A percentile compares a stretch with the other conserved stretches of the same genome.
These are phyloP conservation scores for Pseudopithomyces chartarum DNA, from an alignment of 2,329 filamentous ascomycete genomes.

Conservation along the genomic window DNA sequence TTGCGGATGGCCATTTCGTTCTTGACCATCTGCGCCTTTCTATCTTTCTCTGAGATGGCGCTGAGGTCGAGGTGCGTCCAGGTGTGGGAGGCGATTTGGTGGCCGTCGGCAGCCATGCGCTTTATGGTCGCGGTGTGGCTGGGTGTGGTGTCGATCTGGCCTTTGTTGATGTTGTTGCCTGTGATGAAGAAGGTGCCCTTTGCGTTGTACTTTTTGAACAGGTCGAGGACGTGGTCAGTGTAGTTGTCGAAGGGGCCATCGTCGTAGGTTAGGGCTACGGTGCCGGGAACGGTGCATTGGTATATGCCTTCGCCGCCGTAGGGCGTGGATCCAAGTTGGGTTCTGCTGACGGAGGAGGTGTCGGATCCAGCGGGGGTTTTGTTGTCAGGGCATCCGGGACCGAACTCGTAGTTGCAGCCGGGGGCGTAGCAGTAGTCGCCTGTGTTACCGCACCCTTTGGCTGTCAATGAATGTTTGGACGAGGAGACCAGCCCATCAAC, in stretches of 20 bases:
- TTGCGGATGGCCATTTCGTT: conserved; percentile 62
- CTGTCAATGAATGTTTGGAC: conserved; percentile 15
- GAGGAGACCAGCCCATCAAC: no score
- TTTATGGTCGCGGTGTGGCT: conserved; percentile 58
- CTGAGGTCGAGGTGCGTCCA: conserved; percentile 59
- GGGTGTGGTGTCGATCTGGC: conserved; percentile 58
- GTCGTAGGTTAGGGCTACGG: conserved; percentile 70
- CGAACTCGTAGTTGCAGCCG: conserved; percentile 65
- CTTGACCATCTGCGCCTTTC: conserved; percentile 57
- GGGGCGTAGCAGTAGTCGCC: conserved; percentile 64
- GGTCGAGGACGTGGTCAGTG: conserved; percentile 65
- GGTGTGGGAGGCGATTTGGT: conserved; percentile 66
- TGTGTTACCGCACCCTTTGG: conserved; percentile 57
- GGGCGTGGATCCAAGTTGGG: conserved; percentile 53
- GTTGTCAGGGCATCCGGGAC: conserved; percentile 67
- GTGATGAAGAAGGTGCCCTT: conserved; percentile 73
- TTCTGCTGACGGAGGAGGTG: conserved; percentile 59
- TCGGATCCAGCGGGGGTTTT: conserved; percentile 58
- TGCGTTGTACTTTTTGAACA: conserved; percentile 63
- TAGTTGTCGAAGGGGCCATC: conserved; percentile 66
- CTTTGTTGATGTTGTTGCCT: conserved; percentile 62
- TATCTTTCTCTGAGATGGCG: conserved; percentile 49
- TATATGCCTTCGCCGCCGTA: conserved; percentile 65
- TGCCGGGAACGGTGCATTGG: conserved; percentile 57
- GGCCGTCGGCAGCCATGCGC: conserved; percentile 60